Percentiles rank a stretch among this genome's conserved stretches.
These are phyloP conservation scores for Saccharum spontaneum DNA, from an alignment of 176 grass and related monocot genomes.

Conservation along the genomic window DNA sequence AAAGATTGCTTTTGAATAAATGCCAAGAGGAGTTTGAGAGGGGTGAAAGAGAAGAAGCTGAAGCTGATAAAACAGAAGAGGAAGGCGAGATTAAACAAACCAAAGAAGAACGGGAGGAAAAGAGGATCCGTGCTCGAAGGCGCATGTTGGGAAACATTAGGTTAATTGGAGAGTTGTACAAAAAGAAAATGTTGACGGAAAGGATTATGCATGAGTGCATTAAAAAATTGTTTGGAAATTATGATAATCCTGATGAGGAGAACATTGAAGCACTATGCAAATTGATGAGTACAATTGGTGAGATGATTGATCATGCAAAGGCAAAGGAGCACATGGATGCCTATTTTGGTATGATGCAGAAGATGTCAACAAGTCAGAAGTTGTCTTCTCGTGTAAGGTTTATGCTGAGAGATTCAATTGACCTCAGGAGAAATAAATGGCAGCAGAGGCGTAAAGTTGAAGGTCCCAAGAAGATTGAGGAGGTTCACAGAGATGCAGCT, in stretches of 20 bases:
- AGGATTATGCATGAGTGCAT: constrained; percentile 98
- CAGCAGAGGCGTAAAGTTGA: constrained; percentile 94
- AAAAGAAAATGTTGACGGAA: constrained; percentile 94
- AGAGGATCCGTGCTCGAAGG: constrained; percentile 68
- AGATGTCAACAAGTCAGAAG: constrained; percentile 65
- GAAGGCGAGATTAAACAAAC: constrained; percentile 89
- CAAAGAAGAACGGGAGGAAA: constrained; percentile 77
- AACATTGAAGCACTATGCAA: constrained; percentile 94
- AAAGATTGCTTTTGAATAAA: constrained; percentile 84
- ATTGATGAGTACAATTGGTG: constrained; percentile 97
- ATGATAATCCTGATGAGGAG: constrained; percentile 74
- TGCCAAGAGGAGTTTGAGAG: constrained; percentile 99
- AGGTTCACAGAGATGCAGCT: constrained; percentile 92
- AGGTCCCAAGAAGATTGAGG: constrained; percentile 98
- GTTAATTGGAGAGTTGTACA: constrained; percentile 94
- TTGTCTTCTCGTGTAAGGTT: constrained; percentile 89
- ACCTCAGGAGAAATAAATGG: constrained; percentile 92
- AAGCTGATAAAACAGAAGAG: constrained; percentile 87
- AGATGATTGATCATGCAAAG: constrained; percentile 90
- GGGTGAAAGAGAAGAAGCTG: constrained; percentile 89
- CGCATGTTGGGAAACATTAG: constrained; percentile 97
- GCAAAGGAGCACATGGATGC: constrained; percentile 95
- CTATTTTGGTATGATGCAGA: constrained; percentile 73
- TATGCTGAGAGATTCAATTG: constrained; percentile 86
- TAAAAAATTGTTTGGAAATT: constrained; percentile 72